phyloP scores from a whole-genome alignment of 768 basidiomycete genomes.

The Pleurotus djamor region DNA sequence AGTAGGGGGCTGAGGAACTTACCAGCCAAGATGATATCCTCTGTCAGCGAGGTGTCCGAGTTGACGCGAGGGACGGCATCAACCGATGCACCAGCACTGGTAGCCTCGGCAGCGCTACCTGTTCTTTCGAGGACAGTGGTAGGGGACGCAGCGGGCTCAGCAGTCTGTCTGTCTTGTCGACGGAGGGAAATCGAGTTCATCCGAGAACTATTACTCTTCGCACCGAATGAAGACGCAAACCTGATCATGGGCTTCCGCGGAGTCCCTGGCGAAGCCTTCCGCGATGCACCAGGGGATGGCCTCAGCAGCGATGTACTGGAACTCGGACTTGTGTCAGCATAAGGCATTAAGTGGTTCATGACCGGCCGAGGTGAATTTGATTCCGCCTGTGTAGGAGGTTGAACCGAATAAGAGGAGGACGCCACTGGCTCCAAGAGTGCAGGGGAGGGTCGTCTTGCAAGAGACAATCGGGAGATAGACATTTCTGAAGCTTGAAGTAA shows the following conservation, averaged over 20 bases:
- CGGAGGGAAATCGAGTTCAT: not conserved
- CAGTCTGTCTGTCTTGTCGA: too few relatives aligned
- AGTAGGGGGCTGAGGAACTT: constrained; percentile 12
- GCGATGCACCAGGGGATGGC: constrained; percentile 7
- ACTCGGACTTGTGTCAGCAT: constrained; percentile 5
- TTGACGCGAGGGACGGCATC: constrained; percentile 17
- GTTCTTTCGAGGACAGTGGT: constrained; percentile 64
- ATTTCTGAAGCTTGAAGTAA: constrained; percentile 35
- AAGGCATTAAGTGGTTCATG: not conserved
- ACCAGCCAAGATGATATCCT: constrained; percentile 78
- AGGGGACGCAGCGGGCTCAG: constrained; percentile 42
- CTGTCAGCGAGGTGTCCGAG: constrained; percentile 26
- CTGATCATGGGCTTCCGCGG: constrained; percentile 16
- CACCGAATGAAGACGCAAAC: constrained; percentile 9
- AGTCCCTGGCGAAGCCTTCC: constrained; percentile 14
- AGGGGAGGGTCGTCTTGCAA: constrained; percentile 7
- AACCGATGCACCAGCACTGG: constrained; percentile 60
- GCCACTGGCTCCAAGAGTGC: constrained; percentile 16
- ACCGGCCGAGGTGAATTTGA: not conserved
- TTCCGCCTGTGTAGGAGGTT: not conserved
- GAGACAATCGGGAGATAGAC: not conserved
- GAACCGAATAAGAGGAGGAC: constrained; percentile 4
- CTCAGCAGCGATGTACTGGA: constrained; percentile 15
- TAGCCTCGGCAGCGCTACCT: constrained; percentile 51
- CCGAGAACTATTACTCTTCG: not conserved